These are phyloP conservation scores for Polychaeton citri DNA, from an alignment of 2,329 filamentous ascomycete genomes.

Conservation along the genomic window DNA sequence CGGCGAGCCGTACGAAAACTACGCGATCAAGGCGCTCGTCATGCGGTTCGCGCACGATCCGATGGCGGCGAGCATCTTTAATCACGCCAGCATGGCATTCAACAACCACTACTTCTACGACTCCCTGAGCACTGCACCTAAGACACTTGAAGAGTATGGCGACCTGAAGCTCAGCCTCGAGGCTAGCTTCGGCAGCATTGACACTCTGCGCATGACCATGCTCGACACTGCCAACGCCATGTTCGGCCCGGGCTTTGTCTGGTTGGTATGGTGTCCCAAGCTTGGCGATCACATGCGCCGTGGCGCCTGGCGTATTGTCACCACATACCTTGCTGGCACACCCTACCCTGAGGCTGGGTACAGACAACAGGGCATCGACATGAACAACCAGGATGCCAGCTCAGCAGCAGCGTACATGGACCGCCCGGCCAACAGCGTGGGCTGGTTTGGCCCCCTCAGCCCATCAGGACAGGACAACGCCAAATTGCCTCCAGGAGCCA, in stretches of 20 bases:
- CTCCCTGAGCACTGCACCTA: slow-evolving; percentile 10
- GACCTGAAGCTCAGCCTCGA: slow-evolving; percentile 47
- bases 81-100: slow-evolving; percentile 90
- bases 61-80: slow-evolving; percentile 68
- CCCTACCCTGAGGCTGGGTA: slow-evolving; percentile 78
- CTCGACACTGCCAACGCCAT: slow-evolving; percentile 70
- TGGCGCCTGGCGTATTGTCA: slow-evolving; percentile 52
- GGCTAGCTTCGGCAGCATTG: slow-evolving; percentile 64
- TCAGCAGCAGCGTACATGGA: slow-evolving; percentile 10
- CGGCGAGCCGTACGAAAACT: slow-evolving; percentile 54
- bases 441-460: slow-evolving; percentile 24
- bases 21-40: slow-evolving; percentile 52
- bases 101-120: slow-evolving; percentile 83
- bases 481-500: slow-evolving; percentile 49
- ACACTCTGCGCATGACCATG: slow-evolving; percentile 70
- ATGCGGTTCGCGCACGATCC: slow-evolving; percentile 69
- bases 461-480: slow-evolving; percentile 16
- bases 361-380: slow-evolving; percentile 54
- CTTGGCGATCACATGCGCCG: slow-evolving; percentile 31
- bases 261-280: slow-evolving; percentile 53
- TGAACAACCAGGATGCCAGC: slow-evolving; percentile 44
- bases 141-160: slow-evolving; percentile 38
- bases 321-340: slow-evolving; percentile 83
- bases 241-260: slow-evolving; percentile 96
- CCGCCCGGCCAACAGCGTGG: slow-evolving; percentile 24